These are phyloP conservation scores for Pyrus bretschneideri DNA, from an alignment of 306 rosid species.

Conservation along the genomic window DNA sequence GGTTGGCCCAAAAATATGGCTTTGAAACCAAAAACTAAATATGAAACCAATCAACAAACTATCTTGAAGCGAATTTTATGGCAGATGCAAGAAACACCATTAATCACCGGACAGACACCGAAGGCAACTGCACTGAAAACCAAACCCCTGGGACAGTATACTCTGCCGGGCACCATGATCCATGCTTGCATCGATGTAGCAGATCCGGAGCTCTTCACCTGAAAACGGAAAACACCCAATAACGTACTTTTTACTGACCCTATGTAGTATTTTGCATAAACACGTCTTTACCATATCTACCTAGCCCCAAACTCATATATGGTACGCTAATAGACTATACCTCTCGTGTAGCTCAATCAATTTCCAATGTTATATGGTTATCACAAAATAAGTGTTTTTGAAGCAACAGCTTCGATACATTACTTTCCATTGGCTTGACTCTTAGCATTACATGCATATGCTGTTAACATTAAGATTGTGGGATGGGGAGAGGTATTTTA, in stretches of 20 bases:
- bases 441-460: neutral
- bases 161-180: conserved; percentile 56
- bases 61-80: too few relatives aligned
- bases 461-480: neutral
- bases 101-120: conserved; percentile 65
- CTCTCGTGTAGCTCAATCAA: neutral
- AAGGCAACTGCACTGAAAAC: conserved; percentile 67
- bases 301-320: neutral
- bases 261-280: neutral
- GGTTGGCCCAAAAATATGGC: too few relatives aligned
- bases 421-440: neutral
- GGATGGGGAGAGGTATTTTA: neutral
- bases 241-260: neutral
- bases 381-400: neutral
- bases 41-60: too few relatives aligned
- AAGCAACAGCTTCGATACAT: neutral
- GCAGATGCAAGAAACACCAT: neutral
- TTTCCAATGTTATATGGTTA: neutral
- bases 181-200: conserved; percentile 88
- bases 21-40: too few relatives aligned
- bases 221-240: conserved; percentile 16
- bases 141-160: conserved; percentile 57
- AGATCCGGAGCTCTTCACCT: conserved; percentile 93
- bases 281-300: neutral
- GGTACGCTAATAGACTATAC: neutral